These are phyloP conservation scores for Cutaneotrichosporon sp. DNA, from an alignment of 1,284 basidiomycete genomes.

Conservation along the genomic window DNA sequence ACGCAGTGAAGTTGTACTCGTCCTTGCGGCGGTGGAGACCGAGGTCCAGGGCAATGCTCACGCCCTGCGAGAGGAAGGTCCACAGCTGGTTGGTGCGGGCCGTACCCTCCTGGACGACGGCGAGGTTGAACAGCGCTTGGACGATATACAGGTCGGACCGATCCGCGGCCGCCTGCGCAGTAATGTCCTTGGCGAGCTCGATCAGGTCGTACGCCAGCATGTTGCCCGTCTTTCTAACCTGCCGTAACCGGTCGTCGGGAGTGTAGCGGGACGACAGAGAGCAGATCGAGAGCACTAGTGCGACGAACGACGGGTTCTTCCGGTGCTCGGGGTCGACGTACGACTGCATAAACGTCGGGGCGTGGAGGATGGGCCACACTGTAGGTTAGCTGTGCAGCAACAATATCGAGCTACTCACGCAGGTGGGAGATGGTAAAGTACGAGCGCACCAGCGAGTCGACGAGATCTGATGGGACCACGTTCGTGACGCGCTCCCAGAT, in stretches of 20 bases:
- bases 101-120: slow-evolving; percentile 39
- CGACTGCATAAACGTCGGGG: slow-evolving; percentile 36
- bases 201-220: slow-evolving; percentile 24
- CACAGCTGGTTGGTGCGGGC: slow-evolving; percentile 33
- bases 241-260: slow-evolving; percentile 28
- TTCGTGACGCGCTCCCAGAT: slow-evolving; percentile 32
- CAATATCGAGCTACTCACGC: slow-evolving; percentile 20
- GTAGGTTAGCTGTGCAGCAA: slow-evolving; percentile 2
- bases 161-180: slow-evolving; percentile 26
- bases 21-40: slow-evolving; percentile 37
- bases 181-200: slow-evolving; percentile 27
- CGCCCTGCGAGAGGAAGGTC: slow-evolving; percentile 33
- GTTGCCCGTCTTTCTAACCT: slow-evolving; percentile 17
- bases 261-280: slow-evolving; percentile 39
- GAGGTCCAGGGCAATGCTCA: slow-evolving; percentile 38
- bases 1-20: slow-evolving; percentile 36
- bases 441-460: slow-evolving; percentile 31
- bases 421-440: slow-evolving; percentile 43
- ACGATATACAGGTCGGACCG: slow-evolving; percentile 34
- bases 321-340: slow-evolving; percentile 27
- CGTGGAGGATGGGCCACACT: slow-evolving; percentile 44
- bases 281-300: slow-evolving; percentile 37
- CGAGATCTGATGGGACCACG: slow-evolving; percentile 30
- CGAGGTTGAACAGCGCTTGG: slow-evolving; percentile 39
- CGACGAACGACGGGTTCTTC: slow-evolving; percentile 36